Evolutionary conservation across 805 yeast genomes (phyloP).

Genomic region (Metschnikowia vanudenii): DNA sequence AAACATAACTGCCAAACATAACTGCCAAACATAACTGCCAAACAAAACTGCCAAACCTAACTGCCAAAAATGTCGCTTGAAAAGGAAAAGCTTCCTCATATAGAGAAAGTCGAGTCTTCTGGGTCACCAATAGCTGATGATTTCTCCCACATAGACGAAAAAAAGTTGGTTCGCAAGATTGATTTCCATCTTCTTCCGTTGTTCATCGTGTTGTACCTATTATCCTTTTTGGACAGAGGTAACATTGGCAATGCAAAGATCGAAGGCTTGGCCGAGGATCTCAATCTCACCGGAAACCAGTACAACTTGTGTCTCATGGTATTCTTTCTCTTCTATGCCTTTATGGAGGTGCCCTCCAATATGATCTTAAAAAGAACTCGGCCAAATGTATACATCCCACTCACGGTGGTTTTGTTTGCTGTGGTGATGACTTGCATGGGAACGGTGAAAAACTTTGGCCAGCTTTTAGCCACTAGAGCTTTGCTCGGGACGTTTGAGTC

Average conservation of each 20-base stretch:
- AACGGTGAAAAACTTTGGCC: constrained; percentile 56
- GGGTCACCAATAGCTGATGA: neutral
- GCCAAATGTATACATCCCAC: constrained; percentile 65
- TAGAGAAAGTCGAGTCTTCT: constrained; percentile 1
- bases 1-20: too few species aligned
- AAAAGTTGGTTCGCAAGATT: constrained; percentile 57
- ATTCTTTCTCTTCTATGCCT: constrained; percentile 68
- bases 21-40: too few species aligned
- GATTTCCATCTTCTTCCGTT: constrained; percentile 73
- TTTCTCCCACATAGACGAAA: constrained; percentile 44
- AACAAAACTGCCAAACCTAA: too few species aligned
- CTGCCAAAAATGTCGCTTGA: neutral
- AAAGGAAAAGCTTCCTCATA: neutral
- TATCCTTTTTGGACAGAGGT: constrained; percentile 78
- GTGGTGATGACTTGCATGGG: constrained; percentile 66
- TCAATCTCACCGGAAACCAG: constrained; percentile 55
- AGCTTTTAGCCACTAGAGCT: constrained; percentile 60
- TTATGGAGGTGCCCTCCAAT: constrained; percentile 65
- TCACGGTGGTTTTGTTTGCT: constrained; percentile 63
- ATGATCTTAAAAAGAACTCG: constrained; percentile 54
- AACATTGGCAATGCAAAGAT: constrained; percentile 79
- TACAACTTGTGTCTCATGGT: constrained; percentile 65
- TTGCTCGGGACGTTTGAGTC: constrained; percentile 68
- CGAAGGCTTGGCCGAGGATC: constrained; percentile 60
- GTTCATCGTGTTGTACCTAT: constrained; percentile 69